Conservation (phyloP, 768 basidiomycete genomes). For the Cystofilobasidium capitatum region DNA sequence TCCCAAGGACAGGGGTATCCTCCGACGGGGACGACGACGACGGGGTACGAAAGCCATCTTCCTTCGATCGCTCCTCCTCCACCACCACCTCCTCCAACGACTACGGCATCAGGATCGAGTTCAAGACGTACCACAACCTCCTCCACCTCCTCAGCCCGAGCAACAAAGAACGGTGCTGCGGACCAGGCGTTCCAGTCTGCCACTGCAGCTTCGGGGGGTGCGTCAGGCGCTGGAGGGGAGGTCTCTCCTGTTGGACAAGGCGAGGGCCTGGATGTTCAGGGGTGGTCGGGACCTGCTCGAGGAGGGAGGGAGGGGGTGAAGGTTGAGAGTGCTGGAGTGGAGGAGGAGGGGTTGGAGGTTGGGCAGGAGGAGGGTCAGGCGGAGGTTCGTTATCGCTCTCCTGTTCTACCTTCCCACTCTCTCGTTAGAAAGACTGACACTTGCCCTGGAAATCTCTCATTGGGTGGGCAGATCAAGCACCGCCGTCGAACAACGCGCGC, state of each 20-base stretch:
- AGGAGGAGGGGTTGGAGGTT: not conserved
- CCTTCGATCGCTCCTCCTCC: no score
- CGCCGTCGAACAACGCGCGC: conserved; percentile 76
- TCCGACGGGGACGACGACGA: not conserved
- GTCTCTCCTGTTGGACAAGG: not conserved
- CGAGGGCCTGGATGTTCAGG: not conserved
- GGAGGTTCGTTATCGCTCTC: not conserved
- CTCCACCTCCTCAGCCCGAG: no score
- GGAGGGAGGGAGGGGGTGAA: not conserved
- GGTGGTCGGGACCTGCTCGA: not conserved
- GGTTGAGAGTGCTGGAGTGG: not conserved
- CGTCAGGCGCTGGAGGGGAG: not conserved
- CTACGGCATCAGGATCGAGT: no score
- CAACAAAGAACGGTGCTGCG: not conserved
- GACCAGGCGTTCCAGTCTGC: not conserved
- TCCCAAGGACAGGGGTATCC: not conserved
- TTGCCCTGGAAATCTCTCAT: no score
- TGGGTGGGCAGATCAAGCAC: conserved; percentile 65
- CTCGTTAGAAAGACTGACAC: no score
- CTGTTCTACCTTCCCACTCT: no score
- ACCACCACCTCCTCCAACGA: no score
- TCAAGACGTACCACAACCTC: no score
- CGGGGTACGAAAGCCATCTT: no score
- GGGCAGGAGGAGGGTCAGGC: not conserved
- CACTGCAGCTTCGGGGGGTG: not conserved